Evolutionary conservation across 805 yeast species (phyloP).

Genomic region (Saturnispora serradocipensis): DNA sequence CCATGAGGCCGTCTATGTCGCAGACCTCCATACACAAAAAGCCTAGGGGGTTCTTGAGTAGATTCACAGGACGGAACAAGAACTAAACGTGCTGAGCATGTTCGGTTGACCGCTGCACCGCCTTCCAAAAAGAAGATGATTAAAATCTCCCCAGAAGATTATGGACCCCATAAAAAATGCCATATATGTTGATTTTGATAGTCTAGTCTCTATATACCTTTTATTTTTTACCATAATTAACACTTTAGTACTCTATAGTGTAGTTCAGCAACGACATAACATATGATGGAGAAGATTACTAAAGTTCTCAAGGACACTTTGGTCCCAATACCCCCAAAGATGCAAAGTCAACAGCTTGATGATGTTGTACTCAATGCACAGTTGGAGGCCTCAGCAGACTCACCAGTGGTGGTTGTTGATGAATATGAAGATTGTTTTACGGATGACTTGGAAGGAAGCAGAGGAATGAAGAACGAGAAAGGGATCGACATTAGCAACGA

Average conservation of each 20-base stretch:
- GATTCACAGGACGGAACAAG: slow-evolving; percentile 1
- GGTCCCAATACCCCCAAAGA: slow-evolving; percentile 12
- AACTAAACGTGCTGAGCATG: neutral
- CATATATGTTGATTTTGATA: neutral
- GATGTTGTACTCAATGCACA: slow-evolving; percentile 10
- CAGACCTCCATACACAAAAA: neutral
- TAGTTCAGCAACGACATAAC: neutral
- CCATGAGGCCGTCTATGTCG: neutral
- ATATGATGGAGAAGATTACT: neutral
- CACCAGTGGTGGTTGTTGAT: neutral
- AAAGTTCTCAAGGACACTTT: slow-evolving; percentile 12
- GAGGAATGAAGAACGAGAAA: slow-evolving; percentile 1
- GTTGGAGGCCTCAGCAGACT: slow-evolving; percentile 2
- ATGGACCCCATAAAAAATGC: neutral
- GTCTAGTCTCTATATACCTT: neutral
- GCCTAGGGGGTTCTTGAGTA: slow-evolving; percentile 1
- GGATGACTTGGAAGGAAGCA: slow-evolving; percentile 5
- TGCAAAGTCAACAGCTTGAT: neutral
- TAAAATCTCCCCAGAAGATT: neutral
- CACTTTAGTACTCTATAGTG: neutral
- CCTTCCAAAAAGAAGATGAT: neutral
- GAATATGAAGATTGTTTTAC: slow-evolving; percentile 11
- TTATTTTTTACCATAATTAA: neutral
- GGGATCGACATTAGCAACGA: neutral
- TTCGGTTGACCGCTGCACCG: neutral